Evolutionary conservation across 352 stramenopile species (phyloP).

Genomic region (Pythium guiyangense): DNA sequence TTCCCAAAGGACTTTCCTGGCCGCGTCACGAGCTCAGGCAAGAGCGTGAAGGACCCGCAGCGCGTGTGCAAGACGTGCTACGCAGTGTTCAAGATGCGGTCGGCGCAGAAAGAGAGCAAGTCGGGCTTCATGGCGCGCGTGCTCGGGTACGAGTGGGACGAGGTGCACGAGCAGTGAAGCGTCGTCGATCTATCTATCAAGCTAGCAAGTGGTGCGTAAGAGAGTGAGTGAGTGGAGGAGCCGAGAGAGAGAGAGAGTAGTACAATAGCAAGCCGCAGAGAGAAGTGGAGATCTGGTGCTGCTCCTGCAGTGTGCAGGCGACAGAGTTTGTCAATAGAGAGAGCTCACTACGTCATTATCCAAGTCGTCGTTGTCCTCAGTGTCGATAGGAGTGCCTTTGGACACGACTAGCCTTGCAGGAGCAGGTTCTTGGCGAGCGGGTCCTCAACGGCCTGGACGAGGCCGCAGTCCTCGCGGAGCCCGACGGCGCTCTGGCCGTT

Average conservation of each 20-base stretch:
- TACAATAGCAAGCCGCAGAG: no score
- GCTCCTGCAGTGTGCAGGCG: no score
- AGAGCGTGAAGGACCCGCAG: conserved; percentile 73
- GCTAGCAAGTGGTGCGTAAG: no score
- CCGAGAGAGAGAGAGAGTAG: neutral
- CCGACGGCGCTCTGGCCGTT: conserved; percentile 42
- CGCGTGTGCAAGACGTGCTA: conserved; percentile 81
- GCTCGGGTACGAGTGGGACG: conserved; percentile 84
- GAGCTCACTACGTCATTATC: neutral
- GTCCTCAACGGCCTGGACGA: conserved; percentile 34
- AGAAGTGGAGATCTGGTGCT: no score
- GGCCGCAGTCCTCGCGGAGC: conserved; percentile 60
- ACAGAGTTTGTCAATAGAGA: neutral
- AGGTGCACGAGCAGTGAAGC: conserved; percentile 26
- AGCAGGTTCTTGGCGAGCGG: conserved; percentile 28
- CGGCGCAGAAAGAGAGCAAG: conserved; percentile 80
- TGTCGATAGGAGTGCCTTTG: neutral
- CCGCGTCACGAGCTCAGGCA: conserved; percentile 51
- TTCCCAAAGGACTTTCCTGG: conserved; percentile 86
- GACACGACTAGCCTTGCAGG: neutral
- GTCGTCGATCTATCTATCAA: neutral
- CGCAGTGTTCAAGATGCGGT: conserved; percentile 83
- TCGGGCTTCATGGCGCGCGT: conserved; percentile 79
- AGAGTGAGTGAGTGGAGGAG: neutral
- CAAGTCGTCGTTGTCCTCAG: no score